phyloP scores from a whole-genome alignment of 1,284 basidiomycete species.

The Moesziomyces parantarcticus region DNA sequence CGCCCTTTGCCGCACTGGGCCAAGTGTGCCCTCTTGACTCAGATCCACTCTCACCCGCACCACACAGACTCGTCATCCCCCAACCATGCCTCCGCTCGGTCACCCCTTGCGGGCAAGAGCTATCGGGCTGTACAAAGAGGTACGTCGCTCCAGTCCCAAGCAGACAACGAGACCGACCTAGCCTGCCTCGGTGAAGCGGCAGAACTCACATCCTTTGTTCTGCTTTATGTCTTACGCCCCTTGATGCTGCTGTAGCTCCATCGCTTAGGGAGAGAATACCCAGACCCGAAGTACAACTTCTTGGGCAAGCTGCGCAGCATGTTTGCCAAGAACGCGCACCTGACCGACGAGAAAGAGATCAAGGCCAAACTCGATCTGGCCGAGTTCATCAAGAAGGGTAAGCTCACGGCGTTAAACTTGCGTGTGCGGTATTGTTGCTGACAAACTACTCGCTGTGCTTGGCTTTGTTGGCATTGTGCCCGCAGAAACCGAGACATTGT shows the following conservation, averaged over 20 bases:
- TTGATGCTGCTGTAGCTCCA: constrained; percentile 45
- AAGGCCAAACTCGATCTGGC: constrained; percentile 59
- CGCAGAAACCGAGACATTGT: constrained; percentile 64
- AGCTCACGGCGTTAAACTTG: constrained; percentile 2
- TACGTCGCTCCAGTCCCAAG: constrained; percentile 7
- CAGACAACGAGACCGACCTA: too few relatives aligned
- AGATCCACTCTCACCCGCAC: not conserved
- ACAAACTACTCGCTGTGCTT: not conserved
- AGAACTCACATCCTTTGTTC: too few relatives aligned
- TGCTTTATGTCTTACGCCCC: not conserved
- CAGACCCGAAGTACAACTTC: constrained; percentile 66
- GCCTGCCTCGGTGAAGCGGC: too few relatives aligned
- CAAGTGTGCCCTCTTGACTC: not conserved
- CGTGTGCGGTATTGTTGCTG: not conserved
- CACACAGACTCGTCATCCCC: not conserved
- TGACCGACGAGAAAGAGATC: constrained; percentile 63
- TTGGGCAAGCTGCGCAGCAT: constrained; percentile 60
- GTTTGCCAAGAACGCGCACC: constrained; percentile 57
- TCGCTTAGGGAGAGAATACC: constrained; percentile 65
- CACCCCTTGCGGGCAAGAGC: constrained; percentile 62
- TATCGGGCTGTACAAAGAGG: constrained; percentile 64
- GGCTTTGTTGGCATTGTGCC: too few relatives aligned
- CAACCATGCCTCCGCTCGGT: constrained; percentile 60
- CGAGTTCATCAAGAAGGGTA: constrained; percentile 62
- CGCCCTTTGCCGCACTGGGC: not conserved